Percentiles rank a stretch among this genome's conserved stretches.
phyloP scores from a whole-genome alignment of 805 yeast species.

The Sugiyamaella marilandica region DNA sequence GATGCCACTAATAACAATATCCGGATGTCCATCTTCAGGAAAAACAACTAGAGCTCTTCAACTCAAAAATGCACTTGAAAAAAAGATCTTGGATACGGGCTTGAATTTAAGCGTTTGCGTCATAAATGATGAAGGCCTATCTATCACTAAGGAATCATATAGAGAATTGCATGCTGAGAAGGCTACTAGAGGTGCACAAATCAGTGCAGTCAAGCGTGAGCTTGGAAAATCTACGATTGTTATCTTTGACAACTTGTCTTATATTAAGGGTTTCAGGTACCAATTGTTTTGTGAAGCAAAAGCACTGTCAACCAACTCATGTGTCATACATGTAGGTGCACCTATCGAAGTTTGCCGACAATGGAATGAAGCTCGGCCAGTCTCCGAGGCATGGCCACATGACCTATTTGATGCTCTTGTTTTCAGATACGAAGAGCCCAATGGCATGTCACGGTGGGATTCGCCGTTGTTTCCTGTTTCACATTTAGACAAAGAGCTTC shows the following conservation, averaged over 20 bases:
- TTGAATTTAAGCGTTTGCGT: conserved; percentile 56
- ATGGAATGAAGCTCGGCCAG: conserved; percentile 46
- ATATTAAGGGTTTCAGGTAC: conserved; percentile 92
- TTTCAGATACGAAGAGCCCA: conserved; percentile 92
- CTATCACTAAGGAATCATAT: conserved; percentile 64
- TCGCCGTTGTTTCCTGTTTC: conserved; percentile 77
- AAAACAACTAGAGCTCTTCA: conserved; percentile 69
- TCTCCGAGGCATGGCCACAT: conserved; percentile 53
- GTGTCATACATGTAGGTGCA: conserved; percentile 74
- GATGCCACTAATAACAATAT: conserved; percentile 82
- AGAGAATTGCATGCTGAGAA: conserved; percentile 72
- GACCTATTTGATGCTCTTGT: conserved; percentile 61
- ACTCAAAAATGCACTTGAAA: conserved; percentile 46
- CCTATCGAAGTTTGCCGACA: conserved; percentile 56
- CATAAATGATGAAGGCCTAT: conserved; percentile 74
- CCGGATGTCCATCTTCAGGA: conserved; percentile 85
- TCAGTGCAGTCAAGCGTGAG: conserved; percentile 84
- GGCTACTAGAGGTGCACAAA: conserved; percentile 73
- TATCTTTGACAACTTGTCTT: conserved; percentile 77
- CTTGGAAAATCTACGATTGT: conserved; percentile 66
- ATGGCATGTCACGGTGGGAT: conserved; percentile 84
- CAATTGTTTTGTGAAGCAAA: conserved; percentile 93
- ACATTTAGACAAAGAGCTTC: conserved; percentile 49
- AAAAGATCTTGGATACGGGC: conserved; percentile 45
- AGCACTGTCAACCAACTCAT: conserved; percentile 71